Evolutionary conservation across 75 land plant genomes (phyloP).

Genomic region (Pseudotsuga menziesii): DNA sequence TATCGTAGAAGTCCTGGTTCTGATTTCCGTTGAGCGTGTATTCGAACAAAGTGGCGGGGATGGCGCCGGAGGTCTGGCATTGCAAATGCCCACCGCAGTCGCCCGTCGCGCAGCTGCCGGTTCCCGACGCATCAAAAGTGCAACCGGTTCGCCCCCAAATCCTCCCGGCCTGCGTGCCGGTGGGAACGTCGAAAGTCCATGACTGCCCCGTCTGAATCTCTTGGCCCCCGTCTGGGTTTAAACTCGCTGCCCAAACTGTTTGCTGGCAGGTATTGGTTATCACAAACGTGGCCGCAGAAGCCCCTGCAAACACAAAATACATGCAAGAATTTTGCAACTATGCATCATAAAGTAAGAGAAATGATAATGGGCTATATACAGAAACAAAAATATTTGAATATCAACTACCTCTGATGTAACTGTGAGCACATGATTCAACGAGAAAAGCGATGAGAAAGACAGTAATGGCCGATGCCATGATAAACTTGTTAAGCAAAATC

Average conservation of each 20-base stretch:
- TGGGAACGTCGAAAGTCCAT: neutral
- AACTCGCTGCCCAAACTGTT: neutral
- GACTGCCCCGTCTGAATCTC: neutral
- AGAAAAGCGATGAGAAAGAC: no score
- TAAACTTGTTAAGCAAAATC: no score
- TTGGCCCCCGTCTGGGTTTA: neutral
- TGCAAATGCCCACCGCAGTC: constrained; percentile 29
- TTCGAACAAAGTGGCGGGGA: constrained; percentile 35
- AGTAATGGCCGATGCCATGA: no score
- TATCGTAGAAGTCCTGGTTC: constrained; percentile 34
- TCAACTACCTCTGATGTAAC: no score
- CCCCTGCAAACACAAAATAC: neutral
- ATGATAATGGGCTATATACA: no score
- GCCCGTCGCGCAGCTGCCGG: constrained; percentile 28
- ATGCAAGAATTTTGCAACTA: no score
- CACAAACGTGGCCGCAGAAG: neutral
- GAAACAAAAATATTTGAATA: no score
- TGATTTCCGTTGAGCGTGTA: constrained; percentile 24
- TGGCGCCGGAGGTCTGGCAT: constrained; percentile 17
- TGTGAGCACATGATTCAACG: no score
- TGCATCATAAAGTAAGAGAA: no score
- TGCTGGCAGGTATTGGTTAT: neutral
- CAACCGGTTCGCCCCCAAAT: constrained; percentile 51
- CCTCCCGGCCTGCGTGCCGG: constrained; percentile 25
- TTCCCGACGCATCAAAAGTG: constrained; percentile 17